Conservation (phyloP, 2,329 filamentous ascomycete species). For the Trichophyton rubrum region DNA sequence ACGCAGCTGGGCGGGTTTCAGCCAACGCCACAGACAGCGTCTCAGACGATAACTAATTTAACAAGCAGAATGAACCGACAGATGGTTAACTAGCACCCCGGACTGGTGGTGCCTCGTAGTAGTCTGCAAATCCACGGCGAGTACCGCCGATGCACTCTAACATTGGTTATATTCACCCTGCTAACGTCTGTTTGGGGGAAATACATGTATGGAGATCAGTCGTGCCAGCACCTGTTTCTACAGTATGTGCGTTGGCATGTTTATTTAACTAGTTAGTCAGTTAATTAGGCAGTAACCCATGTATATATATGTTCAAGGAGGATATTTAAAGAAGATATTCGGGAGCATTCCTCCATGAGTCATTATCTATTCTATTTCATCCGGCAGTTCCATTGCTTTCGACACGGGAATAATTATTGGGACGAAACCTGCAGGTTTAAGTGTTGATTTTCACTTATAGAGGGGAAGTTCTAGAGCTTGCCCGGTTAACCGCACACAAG, state of each 20-base stretch:
- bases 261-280: neutral
- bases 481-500: neutral
- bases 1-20: too few species aligned
- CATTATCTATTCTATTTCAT: neutral
- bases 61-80: too few species aligned
- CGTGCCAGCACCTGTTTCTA: neutral
- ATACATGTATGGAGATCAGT: neutral
- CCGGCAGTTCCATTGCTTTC: neutral
- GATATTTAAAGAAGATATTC: neutral
- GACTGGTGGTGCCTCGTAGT: too few species aligned
- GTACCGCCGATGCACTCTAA: neutral
- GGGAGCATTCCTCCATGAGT: neutral
- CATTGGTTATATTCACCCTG: neutral
- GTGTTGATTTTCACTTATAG: neutral
- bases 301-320: neutral
- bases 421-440: neutral
- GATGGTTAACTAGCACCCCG: too few species aligned
- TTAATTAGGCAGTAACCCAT: neutral
- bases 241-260: constrained; percentile 1
- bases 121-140: neutral
- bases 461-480: neutral
- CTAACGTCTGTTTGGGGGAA: neutral
- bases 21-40: too few species aligned
- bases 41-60: too few species aligned
- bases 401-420: neutral